Evolutionary conservation across 306 rosid species (phyloP).

Genomic region (Trifolium dubium): DNA sequence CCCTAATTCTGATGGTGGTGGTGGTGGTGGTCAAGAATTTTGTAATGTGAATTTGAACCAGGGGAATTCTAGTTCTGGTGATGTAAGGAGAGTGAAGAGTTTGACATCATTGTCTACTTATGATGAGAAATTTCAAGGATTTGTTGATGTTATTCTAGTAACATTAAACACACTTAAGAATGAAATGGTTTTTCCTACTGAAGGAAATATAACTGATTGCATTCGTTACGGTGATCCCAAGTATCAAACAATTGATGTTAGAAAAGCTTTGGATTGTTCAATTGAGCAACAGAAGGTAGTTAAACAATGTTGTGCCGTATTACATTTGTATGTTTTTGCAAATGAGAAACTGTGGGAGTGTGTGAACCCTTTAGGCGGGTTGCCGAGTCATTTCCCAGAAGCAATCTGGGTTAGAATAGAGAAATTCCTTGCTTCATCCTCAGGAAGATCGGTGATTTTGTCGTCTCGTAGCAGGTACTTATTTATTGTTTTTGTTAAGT

Average conservation of each 20-base stretch:
- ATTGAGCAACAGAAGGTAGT: slow-evolving; percentile 58
- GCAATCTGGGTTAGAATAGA: slow-evolving; percentile 59
- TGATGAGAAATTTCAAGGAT: slow-evolving; percentile 46
- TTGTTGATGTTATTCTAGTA: slow-evolving; percentile 61
- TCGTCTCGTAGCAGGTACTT: slow-evolving; percentile 71
- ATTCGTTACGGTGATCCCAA: slow-evolving; percentile 70
- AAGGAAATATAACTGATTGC: slow-evolving; percentile 68
- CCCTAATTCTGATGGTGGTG: neutral
- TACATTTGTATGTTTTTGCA: slow-evolving; percentile 64
- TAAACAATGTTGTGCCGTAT: slow-evolving; percentile 54
- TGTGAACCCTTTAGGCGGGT: slow-evolving; percentile 62
- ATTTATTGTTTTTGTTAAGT: slow-evolving; percentile 7
- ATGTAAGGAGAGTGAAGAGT: neutral
- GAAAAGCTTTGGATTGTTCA: slow-evolving; percentile 70
- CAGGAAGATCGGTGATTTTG: slow-evolving; percentile 62
- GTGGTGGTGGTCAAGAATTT: neutral
- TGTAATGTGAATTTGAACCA: neutral
- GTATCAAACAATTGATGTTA: slow-evolving; percentile 61
- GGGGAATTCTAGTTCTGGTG: neutral
- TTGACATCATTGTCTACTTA: neutral
- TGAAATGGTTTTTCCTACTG: slow-evolving; percentile 75
- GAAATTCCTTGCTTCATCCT: slow-evolving; percentile 59
- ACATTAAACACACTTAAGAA: slow-evolving; percentile 64
- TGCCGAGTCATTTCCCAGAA: slow-evolving; percentile 50
- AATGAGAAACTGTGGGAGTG: slow-evolving; percentile 69